A percentile compares a stretch with the other conserved stretches of the same genome.
These are phyloP conservation scores for Crithidia sp. DNA, from an alignment of 208 protist species.

Conservation along the genomic window DNA sequence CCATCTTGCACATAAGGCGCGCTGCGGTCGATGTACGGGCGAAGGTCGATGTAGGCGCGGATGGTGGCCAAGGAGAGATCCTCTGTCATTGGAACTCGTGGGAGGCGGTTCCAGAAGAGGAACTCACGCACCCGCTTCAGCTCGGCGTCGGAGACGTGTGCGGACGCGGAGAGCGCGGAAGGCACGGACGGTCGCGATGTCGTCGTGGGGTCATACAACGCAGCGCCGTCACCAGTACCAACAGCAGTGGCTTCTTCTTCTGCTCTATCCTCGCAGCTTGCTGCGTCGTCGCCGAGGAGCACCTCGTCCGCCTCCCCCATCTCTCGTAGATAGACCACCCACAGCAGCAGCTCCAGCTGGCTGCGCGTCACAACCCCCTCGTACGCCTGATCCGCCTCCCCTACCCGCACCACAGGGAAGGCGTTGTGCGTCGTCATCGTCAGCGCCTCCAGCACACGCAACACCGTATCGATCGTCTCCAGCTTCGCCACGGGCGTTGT, in stretches of 20 bases:
- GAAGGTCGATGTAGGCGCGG: slow-evolving; percentile 46
- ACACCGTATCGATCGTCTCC: slow-evolving; percentile 49
- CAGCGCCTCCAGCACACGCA: slow-evolving; percentile 54
- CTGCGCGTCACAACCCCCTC: slow-evolving; percentile 52
- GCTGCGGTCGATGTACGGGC: slow-evolving; percentile 68
- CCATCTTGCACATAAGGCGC: slow-evolving; percentile 63
- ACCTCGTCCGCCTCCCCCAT: slow-evolving; percentile 30
- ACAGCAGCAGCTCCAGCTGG: slow-evolving; percentile 64
- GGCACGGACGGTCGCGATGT: background rate
- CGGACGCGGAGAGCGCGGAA: slow-evolving; percentile 3
- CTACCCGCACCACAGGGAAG: slow-evolving; percentile 79
- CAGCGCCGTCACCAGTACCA: background rate
- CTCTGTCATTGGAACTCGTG: slow-evolving; percentile 39
- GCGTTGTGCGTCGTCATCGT: slow-evolving; percentile 75
- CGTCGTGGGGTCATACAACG: too few relatives aligned
- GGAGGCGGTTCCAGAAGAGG: slow-evolving; percentile 62
- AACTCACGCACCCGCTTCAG: slow-evolving; percentile 51
- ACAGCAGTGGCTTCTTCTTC: background rate
- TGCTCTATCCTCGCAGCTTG: too few relatives aligned
- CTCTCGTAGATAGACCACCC: slow-evolving; percentile 63
- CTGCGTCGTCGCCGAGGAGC: slow-evolving; percentile 6
- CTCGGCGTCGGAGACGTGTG: slow-evolving; percentile 47
- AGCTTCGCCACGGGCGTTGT: slow-evolving; percentile 58
- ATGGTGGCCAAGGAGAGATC: slow-evolving; percentile 28
- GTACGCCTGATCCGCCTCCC: slow-evolving; percentile 41